Evolutionary conservation across 768 basidiomycete species (phyloP).

Genomic region (Tulasnella calospora): DNA sequence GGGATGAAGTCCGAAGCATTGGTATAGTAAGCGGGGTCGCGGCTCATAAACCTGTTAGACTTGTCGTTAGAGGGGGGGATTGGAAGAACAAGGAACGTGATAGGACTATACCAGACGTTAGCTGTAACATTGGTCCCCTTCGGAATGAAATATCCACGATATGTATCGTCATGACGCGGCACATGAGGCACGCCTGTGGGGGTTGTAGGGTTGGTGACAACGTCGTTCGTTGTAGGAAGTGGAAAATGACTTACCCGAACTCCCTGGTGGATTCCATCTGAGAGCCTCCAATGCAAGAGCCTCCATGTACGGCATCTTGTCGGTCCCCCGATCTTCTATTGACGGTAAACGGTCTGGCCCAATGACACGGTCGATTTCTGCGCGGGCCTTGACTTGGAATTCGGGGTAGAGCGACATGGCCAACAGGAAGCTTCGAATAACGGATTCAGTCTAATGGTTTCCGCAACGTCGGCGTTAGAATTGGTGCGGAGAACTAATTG

Average conservation of each 20-base stretch:
- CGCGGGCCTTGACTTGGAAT: slow-evolving; percentile 34
- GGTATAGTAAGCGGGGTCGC: slow-evolving; percentile 13
- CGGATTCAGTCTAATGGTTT: slow-evolving; percentile 24
- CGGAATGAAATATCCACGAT: slow-evolving; percentile 24
- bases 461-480: neutral
- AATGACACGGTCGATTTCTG: slow-evolving; percentile 40
- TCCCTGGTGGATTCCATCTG: slow-evolving; percentile 32
- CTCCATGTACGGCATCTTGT: slow-evolving; percentile 38
- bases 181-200: neutral
- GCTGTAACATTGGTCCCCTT: neutral
- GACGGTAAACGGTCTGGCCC: slow-evolving; percentile 38
- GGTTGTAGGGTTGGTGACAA: neutral
- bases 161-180: slow-evolving; percentile 21
- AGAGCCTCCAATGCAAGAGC: slow-evolving; percentile 41
- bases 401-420: slow-evolving; percentile 34
- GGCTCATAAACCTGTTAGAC: slow-evolving; percentile 13
- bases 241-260: neutral
- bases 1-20: slow-evolving; percentile 15
- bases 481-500: neutral
- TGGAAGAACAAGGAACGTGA: neutral
- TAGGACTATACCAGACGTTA: neutral
- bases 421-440: slow-evolving; percentile 25
- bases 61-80: neutral
- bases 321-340: slow-evolving; percentile 34
- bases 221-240: neutral